phyloP scores from a whole-genome alignment of 257 asterid genomes.

The Nicotiana attenuata region DNA sequence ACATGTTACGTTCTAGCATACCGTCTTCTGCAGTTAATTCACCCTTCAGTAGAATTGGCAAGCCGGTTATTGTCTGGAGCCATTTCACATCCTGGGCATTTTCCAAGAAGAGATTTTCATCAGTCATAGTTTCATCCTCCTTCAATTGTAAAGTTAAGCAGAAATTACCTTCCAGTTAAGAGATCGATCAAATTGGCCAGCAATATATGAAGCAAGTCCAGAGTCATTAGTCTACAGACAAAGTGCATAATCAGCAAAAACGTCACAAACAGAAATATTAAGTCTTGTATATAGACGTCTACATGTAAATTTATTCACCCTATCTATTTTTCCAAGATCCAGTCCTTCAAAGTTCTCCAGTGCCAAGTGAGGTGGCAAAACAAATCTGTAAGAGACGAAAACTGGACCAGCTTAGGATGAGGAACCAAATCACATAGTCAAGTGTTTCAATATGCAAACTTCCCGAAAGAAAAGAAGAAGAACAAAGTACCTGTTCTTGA shows the following conservation, averaged over 20 bases:
- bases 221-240: slow-evolving; percentile 55
- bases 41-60: slow-evolving; percentile 76
- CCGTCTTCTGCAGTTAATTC: slow-evolving; percentile 78
- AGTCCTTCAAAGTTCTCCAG: slow-evolving; percentile 16
- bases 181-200: slow-evolving; percentile 52
- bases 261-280: background rate
- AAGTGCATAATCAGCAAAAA: background rate
- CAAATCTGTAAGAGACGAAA: slow-evolving; percentile 37
- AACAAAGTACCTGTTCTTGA: slow-evolving; percentile 42
- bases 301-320: slow-evolving; percentile 22
- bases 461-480: background rate
- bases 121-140: too few relatives aligned
- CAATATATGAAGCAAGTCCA: slow-evolving; percentile 64
- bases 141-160: too few relatives aligned
- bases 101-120: too few relatives aligned
- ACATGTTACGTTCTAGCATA: slow-evolving; percentile 16
- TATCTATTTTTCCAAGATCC: slow-evolving; percentile 42
- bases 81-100: slow-evolving; percentile 60
- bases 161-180: slow-evolving; percentile 66
- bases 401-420: too few relatives aligned
- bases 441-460: too few relatives aligned
- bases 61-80: slow-evolving; percentile 62
- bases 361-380: slow-evolving; percentile 57
- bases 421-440: too few relatives aligned
- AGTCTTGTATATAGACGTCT: background rate